Percentiles rank a stretch among this genome's conserved stretches.
Conservation (phyloP, 768 basidiomycete species). For the Pisolithus orientalis region DNA sequence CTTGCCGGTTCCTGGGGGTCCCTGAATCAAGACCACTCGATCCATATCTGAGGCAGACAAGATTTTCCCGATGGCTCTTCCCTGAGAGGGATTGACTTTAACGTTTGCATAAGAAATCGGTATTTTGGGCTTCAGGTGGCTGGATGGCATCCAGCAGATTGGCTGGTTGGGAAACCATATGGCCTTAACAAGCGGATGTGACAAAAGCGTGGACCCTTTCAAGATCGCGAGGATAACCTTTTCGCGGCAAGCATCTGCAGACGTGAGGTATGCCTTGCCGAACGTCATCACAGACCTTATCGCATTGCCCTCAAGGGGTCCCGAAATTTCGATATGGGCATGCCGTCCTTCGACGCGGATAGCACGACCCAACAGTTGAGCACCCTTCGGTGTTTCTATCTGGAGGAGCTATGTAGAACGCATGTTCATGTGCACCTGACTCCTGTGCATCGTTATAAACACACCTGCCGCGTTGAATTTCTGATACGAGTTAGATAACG, state of each 20-base stretch:
- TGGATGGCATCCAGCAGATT: conserved; percentile 11
- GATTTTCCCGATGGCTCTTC: conserved; percentile 20
- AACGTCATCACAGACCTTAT: conserved; percentile 38
- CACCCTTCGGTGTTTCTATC: conserved; percentile 7
- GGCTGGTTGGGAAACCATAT: conserved; percentile 23
- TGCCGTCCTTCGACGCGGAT: conserved; percentile 31
- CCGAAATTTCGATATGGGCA: conserved; percentile 25
- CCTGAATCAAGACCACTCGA: conserved; percentile 23
- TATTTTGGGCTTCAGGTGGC: not conserved
- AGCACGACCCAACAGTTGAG: conserved; percentile 13
- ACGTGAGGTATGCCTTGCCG: conserved; percentile 50
- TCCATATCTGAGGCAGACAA: conserved; percentile 16
- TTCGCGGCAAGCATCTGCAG: conserved; percentile 38
- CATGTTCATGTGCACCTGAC: too few relatives aligned
- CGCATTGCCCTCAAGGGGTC: conserved; percentile 8
- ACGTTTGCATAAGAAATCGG: too few relatives aligned
- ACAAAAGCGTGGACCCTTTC: conserved; percentile 13
- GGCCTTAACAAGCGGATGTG: conserved; percentile 18
- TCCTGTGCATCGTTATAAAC: conserved; percentile 2
- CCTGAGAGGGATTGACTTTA: conserved; percentile 23
- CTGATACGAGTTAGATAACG: conserved; percentile 43
- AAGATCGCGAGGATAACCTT: conserved; percentile 17
- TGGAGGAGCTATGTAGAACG: conserved; percentile 9
- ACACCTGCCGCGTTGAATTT: conserved; percentile 33
- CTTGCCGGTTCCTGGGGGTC: conserved; percentile 23